Conservation (phyloP, 495 filamentous ascomycete genomes). For the Stereocaulon alpinum region DNA sequence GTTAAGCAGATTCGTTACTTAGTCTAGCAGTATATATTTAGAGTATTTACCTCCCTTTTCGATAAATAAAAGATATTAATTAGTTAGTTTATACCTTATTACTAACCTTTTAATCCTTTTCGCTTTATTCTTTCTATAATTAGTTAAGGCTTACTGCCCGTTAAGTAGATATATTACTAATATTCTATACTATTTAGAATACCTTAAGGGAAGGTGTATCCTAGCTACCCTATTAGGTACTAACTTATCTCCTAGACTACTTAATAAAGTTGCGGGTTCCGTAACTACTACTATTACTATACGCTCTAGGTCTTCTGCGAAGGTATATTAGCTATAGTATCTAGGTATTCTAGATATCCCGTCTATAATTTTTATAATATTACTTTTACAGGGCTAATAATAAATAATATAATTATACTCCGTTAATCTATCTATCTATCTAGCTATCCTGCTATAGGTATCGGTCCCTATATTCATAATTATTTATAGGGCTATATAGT, state of each 20-base stretch:
- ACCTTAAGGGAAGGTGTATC: no score
- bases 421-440: neutral
- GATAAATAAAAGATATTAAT: neutral
- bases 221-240: no score
- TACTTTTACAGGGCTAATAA: neutral
- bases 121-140: no score
- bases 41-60: neutral
- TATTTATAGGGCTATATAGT: neutral
- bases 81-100: neutral
- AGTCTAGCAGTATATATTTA: neutral
- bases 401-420: neutral
- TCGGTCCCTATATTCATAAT: neutral
- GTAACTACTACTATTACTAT: no score
- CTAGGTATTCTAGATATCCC: no score
- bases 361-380: neutral
- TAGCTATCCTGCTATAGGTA: no score
- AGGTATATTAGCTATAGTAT: no score
- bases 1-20: neutral
- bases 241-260: no score
- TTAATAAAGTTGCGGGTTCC: no score
- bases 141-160: no score
- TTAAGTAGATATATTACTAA: neutral
- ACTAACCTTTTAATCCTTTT: no score
- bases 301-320: no score
- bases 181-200: conserved; percentile 1